Conservation (phyloP, 2,329 filamentous ascomycete species). For the Gaeumannomyces tritici region DNA sequence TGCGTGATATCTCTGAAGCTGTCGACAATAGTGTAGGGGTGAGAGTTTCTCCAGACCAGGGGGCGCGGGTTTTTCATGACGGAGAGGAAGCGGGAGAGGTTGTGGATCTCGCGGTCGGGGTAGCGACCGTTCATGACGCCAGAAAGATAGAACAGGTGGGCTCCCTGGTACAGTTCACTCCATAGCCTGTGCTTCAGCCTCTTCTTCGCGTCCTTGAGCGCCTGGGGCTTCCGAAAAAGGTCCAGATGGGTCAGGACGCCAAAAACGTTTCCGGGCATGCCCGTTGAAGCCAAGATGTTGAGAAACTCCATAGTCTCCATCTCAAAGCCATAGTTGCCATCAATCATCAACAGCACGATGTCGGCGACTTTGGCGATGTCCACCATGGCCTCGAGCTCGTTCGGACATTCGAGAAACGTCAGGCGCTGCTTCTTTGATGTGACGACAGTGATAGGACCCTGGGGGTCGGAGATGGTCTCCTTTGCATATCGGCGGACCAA, state of each 20-base stretch:
- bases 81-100: slow-evolving; percentile 86
- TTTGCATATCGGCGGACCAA: slow-evolving; percentile 92
- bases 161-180: slow-evolving; percentile 94
- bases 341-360: slow-evolving; percentile 95
- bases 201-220: slow-evolving; percentile 90
- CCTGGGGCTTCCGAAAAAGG: slow-evolving; percentile 87
- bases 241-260: slow-evolving; percentile 94
- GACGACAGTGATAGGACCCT: slow-evolving; percentile 89
- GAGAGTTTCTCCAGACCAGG: slow-evolving; percentile 92
- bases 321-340: slow-evolving; percentile 97
- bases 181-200: slow-evolving; percentile 90
- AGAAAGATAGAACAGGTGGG: slow-evolving; percentile 93
- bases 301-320: slow-evolving; percentile 99
- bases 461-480: slow-evolving; percentile 81
- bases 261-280: slow-evolving; percentile 98
- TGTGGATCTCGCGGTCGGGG: slow-evolving; percentile 92
- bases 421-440: slow-evolving; percentile 92
- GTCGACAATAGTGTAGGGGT: slow-evolving; percentile 89
- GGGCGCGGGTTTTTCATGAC: slow-evolving; percentile 99
- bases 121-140: slow-evolving; percentile 96
- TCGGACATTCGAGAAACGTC: slow-evolving; percentile 95
- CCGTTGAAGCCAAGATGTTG: slow-evolving; percentile 83
- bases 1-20: slow-evolving; percentile 93
- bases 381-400: slow-evolving; percentile 92
- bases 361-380: slow-evolving; percentile 96